phyloP scores from a whole-genome alignment of 352 stramenopile species.

The Phytophthora sp. region DNA sequence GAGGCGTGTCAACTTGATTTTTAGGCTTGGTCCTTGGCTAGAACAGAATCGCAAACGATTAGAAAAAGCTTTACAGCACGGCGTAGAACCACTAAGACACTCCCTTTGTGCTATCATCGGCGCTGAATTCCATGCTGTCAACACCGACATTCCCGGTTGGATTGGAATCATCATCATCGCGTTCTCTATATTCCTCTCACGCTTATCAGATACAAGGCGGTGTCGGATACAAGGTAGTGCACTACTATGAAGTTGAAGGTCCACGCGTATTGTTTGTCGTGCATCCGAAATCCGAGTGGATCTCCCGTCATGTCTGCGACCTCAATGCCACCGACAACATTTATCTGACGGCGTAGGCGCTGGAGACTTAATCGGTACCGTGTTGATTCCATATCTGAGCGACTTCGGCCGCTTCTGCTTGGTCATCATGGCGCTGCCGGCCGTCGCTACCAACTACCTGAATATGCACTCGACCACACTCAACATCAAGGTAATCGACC shows the following conservation, averaged over 20 bases:
- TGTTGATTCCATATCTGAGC: slow-evolving; percentile 41
- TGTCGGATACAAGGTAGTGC: slow-evolving; percentile 55
- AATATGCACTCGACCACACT: slow-evolving; percentile 54
- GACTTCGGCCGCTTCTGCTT: slow-evolving; percentile 50
- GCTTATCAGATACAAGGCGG: no score
- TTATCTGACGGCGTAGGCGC: slow-evolving; percentile 35
- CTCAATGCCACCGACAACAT: slow-evolving; percentile 24
- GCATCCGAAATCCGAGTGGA: slow-evolving; percentile 44
- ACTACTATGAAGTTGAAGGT: slow-evolving; percentile 58
- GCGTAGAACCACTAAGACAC: no score
- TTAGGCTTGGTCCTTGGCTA: no score
- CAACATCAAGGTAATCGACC: slow-evolving; percentile 47
- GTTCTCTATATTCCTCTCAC: slow-evolving; percentile 47
- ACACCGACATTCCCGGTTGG: slow-evolving; percentile 44
- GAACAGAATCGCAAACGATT: no score
- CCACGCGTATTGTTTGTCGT: slow-evolving; percentile 51
- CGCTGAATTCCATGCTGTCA: slow-evolving; percentile 46
- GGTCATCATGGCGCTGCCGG: slow-evolving; percentile 51
- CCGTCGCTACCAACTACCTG: slow-evolving; percentile 51
- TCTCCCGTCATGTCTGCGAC: slow-evolving; percentile 49
- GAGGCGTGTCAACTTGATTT: no score
- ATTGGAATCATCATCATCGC: slow-evolving; percentile 52
- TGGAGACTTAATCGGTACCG: slow-evolving; percentile 41
- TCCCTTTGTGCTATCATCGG: no score
- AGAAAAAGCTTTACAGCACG: no score